Percentiles rank a stretch among this genome's conserved stretches.
Conservation (phyloP, 1,284 basidiomycete genomes). For the Phellopilus nigrolimitatus region DNA sequence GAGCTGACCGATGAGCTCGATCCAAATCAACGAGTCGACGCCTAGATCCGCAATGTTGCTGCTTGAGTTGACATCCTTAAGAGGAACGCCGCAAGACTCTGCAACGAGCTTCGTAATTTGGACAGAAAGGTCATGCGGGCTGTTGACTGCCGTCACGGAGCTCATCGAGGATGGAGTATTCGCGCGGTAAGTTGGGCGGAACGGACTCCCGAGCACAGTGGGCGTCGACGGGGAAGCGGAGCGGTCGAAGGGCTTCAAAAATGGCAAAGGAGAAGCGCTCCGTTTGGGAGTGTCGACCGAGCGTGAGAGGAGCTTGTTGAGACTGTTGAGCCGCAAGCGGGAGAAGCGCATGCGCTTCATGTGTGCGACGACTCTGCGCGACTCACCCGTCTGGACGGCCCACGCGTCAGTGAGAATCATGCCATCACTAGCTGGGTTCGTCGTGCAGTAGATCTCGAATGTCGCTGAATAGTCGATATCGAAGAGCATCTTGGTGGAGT, state of each 20-base stretch:
- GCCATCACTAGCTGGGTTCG: constrained; percentile 38
- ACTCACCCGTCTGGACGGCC: constrained; percentile 36
- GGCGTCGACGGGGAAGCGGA: constrained; percentile 13
- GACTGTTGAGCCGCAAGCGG: constrained; percentile 42
- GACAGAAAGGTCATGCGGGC: constrained; percentile 14
- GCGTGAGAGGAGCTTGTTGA: constrained; percentile 41
- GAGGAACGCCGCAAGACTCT: constrained; percentile 38
- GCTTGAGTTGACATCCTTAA: constrained; percentile 28
- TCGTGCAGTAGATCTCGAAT: constrained; percentile 51
- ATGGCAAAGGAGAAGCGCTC: background rate
- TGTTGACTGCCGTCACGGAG: constrained; percentile 15
- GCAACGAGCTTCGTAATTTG: constrained; percentile 36
- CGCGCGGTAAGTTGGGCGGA: constrained; percentile 7
- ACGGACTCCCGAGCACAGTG: constrained; percentile 9
- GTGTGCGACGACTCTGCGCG: constrained; percentile 44
- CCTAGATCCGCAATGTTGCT: constrained; percentile 43
- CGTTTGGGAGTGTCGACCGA: constrained; percentile 22
- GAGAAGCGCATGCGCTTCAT: constrained; percentile 54
- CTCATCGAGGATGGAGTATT: constrained; percentile 8
- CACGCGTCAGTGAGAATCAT: constrained; percentile 45
- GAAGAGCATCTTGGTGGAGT: constrained; percentile 41
- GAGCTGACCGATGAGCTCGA: constrained; percentile 42
- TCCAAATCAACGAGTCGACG: constrained; percentile 53
- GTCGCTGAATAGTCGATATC: constrained; percentile 34
- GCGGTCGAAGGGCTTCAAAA: constrained; percentile 4